Base-by-base conservation (phyloP, 306 rosid genomes). In the Malus fusca region DNA sequence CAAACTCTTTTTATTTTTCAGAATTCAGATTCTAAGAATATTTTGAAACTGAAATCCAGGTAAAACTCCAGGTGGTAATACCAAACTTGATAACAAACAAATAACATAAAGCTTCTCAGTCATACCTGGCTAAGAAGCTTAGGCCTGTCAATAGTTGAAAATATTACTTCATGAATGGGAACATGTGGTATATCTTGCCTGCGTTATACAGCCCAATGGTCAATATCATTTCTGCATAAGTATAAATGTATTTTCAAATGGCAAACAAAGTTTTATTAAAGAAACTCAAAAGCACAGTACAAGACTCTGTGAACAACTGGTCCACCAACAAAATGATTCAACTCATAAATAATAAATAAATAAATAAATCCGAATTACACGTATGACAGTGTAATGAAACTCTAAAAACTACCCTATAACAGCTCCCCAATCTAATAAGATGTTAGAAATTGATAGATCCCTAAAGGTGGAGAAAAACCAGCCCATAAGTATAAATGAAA, bases 111-210 rank as follows among this genome's bases (percentile, higher is more conserved):
- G 48, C 14, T 59, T 68, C 75, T 70, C 68, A 53, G 71, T 67
- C 78, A 66, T 76, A 92, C 99, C 99, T 96, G 99, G 89, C 99
- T 96, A 77, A 96, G 94, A 81, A 92, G 93, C 91, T 96, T 96
- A 62, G 99, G 98, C 87, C 87, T 96, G 89, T 96, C 99, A 75
- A 89, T 71, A 10, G 97, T 84, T 71, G 97, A 92, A 88, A 96
- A 96, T 84, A 96, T 89, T 68, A 96, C 90, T 92, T 96, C 99
- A 75, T 96, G 97, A 65, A 88, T 80, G 3, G 86, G 91, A 56
- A 83, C 70, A 69, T 52, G 71, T 73, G 85, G 69, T 81, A 53
- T 66, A 69, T 88, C 93, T 74, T 81, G 87, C 92, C 99, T 96
- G 97, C 88, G 86, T 81, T 72, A 80, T 69, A 77, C 74, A 75